Evolutionary conservation across 345 rosid species (phyloP), one percentile per base, ranked within the genome.

Genomic region (Citrus reticulata): DNA sequence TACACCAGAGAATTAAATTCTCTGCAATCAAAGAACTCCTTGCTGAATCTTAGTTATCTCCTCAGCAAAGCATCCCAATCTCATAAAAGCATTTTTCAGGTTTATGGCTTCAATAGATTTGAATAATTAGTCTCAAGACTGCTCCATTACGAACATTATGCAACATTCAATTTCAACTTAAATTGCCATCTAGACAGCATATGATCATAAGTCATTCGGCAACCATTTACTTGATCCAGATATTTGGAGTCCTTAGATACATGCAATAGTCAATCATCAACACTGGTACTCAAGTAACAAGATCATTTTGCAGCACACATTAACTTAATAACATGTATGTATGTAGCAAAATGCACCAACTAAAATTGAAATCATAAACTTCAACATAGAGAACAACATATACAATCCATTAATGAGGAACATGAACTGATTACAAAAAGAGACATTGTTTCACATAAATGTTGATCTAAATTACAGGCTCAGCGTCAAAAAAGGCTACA

Each of bases 401-500:
- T 24, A 77, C 40, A 34, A 54, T 65, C 51, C 71, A 49, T 71
- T 37, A 67, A 77, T 7, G 51, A 79, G 49, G 68, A 64, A 32
- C 61, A 20, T 42, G 32, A 74, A 75, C 65, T 49, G n/a, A 73
- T n/a, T 57, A 75, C 49, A 80, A 24, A 51, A 73, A 20, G 67
- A 68, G 60, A 57, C 64, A 76, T 22, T 20, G 72, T 54, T 80
- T 64, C 70, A 57, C 70, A 68, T 70, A 69, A 78, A 40, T 74
- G 75, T 75, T 6, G 19, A 49, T 73, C 84, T 74, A 82, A 40
- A 68, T 17, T 69, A 78, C 85, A 84, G 68, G 67, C 19, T 74
- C 66, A 54, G 77, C 66, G 66, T 68, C 70, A 88, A 83, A 81
- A 86, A 86, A 79, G 78, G 81, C 73, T 82, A 84, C 76, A 83